These are phyloP conservation scores for Stereum hirsutum DNA, from an alignment of 1,284 basidiomycete species.

Conservation along the genomic window DNA sequence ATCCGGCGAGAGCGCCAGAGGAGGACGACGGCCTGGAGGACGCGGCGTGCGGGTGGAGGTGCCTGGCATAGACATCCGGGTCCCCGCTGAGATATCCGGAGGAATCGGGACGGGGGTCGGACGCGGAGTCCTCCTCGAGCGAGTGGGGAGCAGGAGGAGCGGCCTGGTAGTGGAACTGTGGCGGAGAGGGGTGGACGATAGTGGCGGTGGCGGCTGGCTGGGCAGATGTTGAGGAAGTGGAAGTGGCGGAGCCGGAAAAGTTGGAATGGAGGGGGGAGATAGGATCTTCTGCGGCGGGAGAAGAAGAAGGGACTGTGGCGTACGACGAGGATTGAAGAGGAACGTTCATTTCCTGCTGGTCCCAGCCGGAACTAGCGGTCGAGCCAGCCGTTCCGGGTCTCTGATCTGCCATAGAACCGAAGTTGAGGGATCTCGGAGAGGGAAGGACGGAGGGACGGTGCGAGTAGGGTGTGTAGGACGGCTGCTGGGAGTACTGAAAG, in stretches of 20 bases:
- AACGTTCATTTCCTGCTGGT: conserved; percentile 2
- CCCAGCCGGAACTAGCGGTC: conserved; percentile 11
- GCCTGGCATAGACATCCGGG: conserved; percentile 1
- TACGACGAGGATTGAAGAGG: not conserved
- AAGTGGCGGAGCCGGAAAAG: conserved; percentile 1
- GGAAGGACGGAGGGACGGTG: conserved; percentile 6
- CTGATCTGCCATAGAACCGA: conserved; percentile 1
- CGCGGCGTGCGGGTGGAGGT: conserved; percentile 5
- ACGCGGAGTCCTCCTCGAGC: conserved; percentile 1
- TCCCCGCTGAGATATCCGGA: conserved; percentile 5
- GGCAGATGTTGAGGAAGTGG: not conserved
- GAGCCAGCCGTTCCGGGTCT: conserved; percentile 11
- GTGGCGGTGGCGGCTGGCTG: not conserved
- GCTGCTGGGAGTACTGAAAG: not conserved
- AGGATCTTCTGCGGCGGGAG: not conserved
- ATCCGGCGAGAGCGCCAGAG: not conserved
- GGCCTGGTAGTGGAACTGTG: conserved; percentile 3
- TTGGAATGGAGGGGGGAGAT: conserved; percentile 1
- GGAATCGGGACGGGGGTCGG: conserved; percentile 8
- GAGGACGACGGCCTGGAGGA: conserved; percentile 8
- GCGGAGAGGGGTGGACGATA: not conserved
- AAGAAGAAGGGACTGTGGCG: not conserved
- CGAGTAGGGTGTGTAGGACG: not conserved
- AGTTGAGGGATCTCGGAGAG: conserved; percentile 5
- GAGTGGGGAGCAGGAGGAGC: conserved; percentile 4